Evolutionary conservation across 1,284 basidiomycete genomes (phyloP).

Genomic region (Rhodotorula sp.): DNA sequence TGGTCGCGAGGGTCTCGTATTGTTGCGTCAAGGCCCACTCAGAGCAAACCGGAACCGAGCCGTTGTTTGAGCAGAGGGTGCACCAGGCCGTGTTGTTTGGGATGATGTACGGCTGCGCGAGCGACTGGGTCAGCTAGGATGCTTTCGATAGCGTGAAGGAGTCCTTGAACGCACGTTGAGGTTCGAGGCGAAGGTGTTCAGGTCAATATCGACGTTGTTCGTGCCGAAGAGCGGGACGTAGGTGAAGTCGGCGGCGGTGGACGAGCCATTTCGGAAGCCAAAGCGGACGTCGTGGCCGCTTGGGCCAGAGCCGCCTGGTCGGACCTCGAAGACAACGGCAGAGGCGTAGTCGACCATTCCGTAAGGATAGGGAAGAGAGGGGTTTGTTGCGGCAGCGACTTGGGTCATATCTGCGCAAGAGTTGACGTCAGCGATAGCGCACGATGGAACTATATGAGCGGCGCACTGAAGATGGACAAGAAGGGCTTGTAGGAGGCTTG

Average conservation of each 20-base stretch:
- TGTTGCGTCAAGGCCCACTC: slow-evolving; percentile 10
- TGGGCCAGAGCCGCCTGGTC: slow-evolving; percentile 53
- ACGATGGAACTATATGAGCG: too few species aligned
- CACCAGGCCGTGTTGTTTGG: slow-evolving; percentile 36
- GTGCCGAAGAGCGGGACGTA: slow-evolving; percentile 46
- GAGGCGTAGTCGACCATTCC: slow-evolving; percentile 70
- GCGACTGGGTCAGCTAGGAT: background rate
- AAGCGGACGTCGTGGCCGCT: slow-evolving; percentile 32
- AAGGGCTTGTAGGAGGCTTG: slow-evolving; percentile 26
- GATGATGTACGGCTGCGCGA: slow-evolving; percentile 14
- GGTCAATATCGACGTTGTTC: slow-evolving; percentile 62
- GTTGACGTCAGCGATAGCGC: slow-evolving; percentile 49
- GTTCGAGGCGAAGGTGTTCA: slow-evolving; percentile 74
- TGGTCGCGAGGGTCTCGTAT: slow-evolving; percentile 11
- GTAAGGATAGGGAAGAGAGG: slow-evolving; percentile 52
- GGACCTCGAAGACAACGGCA: slow-evolving; percentile 73
- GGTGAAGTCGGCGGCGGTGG: slow-evolving; percentile 44
- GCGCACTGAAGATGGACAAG: slow-evolving; percentile 3
- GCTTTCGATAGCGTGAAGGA: background rate
- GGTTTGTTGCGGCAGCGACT: slow-evolving; percentile 56
- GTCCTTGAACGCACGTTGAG: slow-evolving; percentile 53
- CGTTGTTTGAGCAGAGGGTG: slow-evolving; percentile 21
- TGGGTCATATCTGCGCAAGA: slow-evolving; percentile 62
- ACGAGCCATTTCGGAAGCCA: slow-evolving; percentile 68
- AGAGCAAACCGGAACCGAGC: slow-evolving; percentile 7